phyloP scores from a whole-genome alignment of 1,284 basidiomycete genomes.

The Rhodotorula sp. region DNA sequence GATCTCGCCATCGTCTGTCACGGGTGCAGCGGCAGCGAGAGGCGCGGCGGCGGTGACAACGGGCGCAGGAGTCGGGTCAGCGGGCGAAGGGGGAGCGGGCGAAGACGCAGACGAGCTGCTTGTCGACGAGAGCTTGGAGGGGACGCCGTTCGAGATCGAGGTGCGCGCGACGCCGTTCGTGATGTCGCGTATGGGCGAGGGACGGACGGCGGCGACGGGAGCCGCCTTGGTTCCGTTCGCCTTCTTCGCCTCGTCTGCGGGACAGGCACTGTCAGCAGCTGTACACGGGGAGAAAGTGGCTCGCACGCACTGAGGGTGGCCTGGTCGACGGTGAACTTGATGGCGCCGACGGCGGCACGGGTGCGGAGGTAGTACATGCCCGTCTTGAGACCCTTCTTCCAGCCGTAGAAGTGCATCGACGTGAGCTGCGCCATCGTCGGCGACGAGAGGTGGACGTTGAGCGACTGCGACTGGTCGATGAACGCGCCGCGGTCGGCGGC shows the following conservation, averaged over 20 bases:
- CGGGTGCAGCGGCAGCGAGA: background rate
- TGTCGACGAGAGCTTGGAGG: conserved; percentile 18
- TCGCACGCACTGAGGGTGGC: conserved; percentile 36
- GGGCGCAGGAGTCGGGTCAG: conserved; percentile 46
- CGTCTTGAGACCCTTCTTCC: conserved; percentile 99
- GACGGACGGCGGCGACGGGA: background rate
- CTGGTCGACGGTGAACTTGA: conserved; percentile 93
- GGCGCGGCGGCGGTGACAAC: conserved; percentile 43
- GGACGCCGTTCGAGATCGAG: conserved; percentile 4
- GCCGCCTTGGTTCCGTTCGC: conserved; percentile 47
- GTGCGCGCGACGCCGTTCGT: conserved; percentile 36
- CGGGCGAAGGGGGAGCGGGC: conserved; percentile 7
- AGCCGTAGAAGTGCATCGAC: conserved; percentile 99
- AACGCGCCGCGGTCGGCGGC: conserved; percentile 97
- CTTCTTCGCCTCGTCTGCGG: conserved; percentile 57
- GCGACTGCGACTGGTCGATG: conserved; percentile 79
- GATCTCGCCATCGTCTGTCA: conserved; percentile 62
- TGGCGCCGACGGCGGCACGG: conserved; percentile 87
- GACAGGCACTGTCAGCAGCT: background rate
- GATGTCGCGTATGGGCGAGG: conserved; percentile 34
- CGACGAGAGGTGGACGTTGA: conserved; percentile 90
- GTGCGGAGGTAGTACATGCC: conserved; percentile 94
- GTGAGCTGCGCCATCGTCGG: conserved; percentile 93
- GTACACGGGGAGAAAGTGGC: background rate
- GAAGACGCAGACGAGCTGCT: conserved; percentile 19